Evolutionary conservation across 257 asterid genomes (phyloP).

Genomic region (Solanum microdontum): DNA sequence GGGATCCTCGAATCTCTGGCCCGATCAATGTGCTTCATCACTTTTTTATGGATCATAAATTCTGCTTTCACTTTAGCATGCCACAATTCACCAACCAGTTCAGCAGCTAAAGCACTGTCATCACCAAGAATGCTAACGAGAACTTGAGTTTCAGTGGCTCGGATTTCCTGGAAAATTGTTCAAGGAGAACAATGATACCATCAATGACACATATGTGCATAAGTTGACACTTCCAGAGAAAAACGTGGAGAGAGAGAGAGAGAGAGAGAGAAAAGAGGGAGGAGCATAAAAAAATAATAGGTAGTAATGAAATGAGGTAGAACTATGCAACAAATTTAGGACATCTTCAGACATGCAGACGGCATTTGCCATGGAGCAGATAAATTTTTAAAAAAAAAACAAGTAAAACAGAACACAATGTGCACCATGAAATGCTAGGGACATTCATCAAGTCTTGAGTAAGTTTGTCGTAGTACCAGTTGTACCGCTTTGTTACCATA

Average conservation of each 20-base stretch:
- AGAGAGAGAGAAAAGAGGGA: not conserved
- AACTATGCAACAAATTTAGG: not conserved
- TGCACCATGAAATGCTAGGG: not conserved
- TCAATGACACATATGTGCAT: not conserved
- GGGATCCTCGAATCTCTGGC: slow-evolving; percentile 63
- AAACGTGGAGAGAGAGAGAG: not conserved
- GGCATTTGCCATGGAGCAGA: not conserved
- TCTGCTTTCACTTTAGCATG: slow-evolving; percentile 66
- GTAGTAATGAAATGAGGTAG: not conserved
- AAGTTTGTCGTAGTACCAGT: not conserved
- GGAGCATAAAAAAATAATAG: not conserved
- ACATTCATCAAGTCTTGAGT: not conserved
- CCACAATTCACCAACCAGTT: slow-evolving; percentile 67
- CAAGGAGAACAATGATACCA: not conserved
- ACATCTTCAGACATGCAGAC: not conserved
- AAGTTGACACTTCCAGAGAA: not conserved
- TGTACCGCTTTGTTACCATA: not conserved
- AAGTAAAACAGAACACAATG: not conserved
- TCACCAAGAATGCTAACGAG: slow-evolving; percentile 75
- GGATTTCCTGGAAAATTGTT: slow-evolving; percentile 35
- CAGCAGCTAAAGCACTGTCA: slow-evolving; percentile 57
- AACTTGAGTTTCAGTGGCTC: slow-evolving; percentile 81
- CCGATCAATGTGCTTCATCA: slow-evolving; percentile 54
- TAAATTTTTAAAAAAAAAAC: not conserved
- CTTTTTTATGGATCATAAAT: slow-evolving; percentile 42